phyloP scores from a whole-genome alignment of 75 land plant species.

The Sequoia sempervirens region DNA sequence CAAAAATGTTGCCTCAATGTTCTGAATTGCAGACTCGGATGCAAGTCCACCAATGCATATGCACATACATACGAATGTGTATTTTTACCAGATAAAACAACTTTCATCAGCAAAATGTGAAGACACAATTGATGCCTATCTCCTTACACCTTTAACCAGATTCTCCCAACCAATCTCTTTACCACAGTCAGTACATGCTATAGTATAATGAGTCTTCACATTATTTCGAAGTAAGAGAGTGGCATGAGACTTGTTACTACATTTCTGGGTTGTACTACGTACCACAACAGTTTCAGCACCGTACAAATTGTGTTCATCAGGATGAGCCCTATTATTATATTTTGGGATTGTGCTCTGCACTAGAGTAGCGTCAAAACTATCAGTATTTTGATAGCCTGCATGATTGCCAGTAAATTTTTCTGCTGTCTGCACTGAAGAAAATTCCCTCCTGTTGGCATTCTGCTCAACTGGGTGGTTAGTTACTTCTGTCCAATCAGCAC shows the following conservation, averaged over 20 bases:
- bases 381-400: neutral
- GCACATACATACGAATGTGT: neutral
- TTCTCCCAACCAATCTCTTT: constrained; percentile 9
- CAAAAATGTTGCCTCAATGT: neutral
- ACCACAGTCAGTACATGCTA: constrained; percentile 2
- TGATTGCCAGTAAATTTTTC: neutral
- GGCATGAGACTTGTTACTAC: constrained; percentile 5
- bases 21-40: neutral
- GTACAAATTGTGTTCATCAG: neutral
- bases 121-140: neutral
- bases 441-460: neutral
- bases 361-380: neutral
- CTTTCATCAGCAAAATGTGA: neutral
- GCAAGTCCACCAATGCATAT: neutral
- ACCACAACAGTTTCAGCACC: neutral
- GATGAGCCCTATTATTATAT: neutral
- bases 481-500: constrained; percentile 8
- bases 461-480: neutral
- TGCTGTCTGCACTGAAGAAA: neutral
- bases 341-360: neutral
- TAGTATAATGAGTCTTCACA: neutral
- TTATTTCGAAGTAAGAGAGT: neutral
- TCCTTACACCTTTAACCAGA: constrained; percentile 4
- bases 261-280: neutral
- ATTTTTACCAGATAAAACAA: neutral